Conservation (phyloP, 2,329 filamentous ascomycete species). For the Pestalotiopsis fici region DNA sequence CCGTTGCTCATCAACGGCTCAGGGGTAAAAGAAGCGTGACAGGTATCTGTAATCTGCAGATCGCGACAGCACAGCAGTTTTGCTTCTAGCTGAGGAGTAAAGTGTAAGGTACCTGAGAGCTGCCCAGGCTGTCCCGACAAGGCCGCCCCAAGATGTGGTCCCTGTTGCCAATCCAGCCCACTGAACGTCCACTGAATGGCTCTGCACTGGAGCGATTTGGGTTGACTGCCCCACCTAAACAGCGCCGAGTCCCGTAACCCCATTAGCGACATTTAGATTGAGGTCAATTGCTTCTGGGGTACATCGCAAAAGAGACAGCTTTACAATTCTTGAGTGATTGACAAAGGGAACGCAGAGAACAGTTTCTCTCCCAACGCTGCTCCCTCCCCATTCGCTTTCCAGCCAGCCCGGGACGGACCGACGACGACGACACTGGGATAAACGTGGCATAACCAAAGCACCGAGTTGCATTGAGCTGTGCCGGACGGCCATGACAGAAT, state of each 20-base stretch:
- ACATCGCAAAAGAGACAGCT: slow-evolving; percentile 11
- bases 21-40: neutral
- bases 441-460: neutral
- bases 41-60: neutral
- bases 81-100: neutral
- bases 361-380: slow-evolving; percentile 14
- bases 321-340: slow-evolving; percentile 6
- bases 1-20: neutral
- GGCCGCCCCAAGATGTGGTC: neutral
- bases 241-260: slow-evolving; percentile 5
- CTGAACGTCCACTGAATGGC: neutral
- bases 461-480: neutral
- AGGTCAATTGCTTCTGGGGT: slow-evolving; percentile 14
- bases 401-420: neutral
- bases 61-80: neutral
- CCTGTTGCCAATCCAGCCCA: neutral
- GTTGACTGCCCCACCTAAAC: neutral
- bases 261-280: neutral
- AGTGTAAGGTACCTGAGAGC: neutral
- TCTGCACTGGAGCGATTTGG: neutral
- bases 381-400: slow-evolving; percentile 13
- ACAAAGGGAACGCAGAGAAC: neutral
- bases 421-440: too few relatives aligned
- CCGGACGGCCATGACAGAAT: slow-evolving; percentile 25
- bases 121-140: neutral